These are phyloP conservation scores for Hygrocybe punicea DNA, from an alignment of 768 basidiomycete genomes.

Conservation along the genomic window DNA sequence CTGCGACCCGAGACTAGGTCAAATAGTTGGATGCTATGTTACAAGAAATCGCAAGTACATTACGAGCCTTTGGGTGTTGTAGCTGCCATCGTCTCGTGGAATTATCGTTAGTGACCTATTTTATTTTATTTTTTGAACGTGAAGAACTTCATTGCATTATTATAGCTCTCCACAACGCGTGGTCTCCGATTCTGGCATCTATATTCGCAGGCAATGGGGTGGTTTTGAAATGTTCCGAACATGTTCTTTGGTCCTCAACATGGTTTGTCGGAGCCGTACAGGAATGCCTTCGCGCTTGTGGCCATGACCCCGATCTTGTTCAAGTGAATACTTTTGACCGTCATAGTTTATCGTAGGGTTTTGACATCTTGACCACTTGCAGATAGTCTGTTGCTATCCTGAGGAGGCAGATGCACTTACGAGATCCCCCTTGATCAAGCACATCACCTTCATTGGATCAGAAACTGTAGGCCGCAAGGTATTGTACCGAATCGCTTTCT, in stretches of 20 bases:
- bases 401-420: constrained; percentile 83
- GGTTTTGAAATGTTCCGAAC: constrained; percentile 88
- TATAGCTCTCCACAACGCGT: constrained; percentile 85
- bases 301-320: constrained; percentile 82
- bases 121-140: neutral
- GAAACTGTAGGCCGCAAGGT: constrained; percentile 75
- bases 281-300: constrained; percentile 73
- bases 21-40: constrained; percentile 62
- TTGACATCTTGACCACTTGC: neutral
- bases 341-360: neutral
- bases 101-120: constrained; percentile 60
- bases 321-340: constrained; percentile 49
- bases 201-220: constrained; percentile 89
- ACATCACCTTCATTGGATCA: constrained; percentile 93
- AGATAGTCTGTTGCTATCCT: constrained; percentile 86
- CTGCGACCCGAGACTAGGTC: constrained; percentile 70
- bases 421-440: constrained; percentile 72
- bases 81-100: constrained; percentile 92
- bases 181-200: constrained; percentile 89
- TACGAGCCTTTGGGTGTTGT: constrained; percentile 94
- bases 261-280: constrained; percentile 82
- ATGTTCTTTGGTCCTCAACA: constrained; percentile 86
- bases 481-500: constrained; percentile 11
- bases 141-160: constrained; percentile 4
- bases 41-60: constrained; percentile 74